Evolutionary conservation across 148 eudicot genomes (phyloP).

Genomic region (Amaranthus hypochondriacus): DNA sequence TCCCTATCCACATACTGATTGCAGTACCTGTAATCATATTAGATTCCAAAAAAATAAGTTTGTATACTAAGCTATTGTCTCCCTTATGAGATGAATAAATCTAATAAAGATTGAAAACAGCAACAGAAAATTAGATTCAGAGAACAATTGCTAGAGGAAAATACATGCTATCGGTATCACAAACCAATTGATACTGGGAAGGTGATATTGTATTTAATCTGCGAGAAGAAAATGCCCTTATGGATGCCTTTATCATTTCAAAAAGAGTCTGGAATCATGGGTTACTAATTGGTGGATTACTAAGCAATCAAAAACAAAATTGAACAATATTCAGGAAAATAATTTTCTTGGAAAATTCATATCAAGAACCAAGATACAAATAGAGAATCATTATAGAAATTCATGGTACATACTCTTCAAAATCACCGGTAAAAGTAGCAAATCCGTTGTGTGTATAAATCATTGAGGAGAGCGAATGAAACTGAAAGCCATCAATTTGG

Average conservation of each 20-base stretch:
- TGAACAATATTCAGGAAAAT: too few relatives aligned
- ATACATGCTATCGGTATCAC: too few relatives aligned
- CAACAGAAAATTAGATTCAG: background rate
- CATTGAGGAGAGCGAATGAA: constrained; percentile 96
- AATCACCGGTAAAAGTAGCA: constrained; percentile 79
- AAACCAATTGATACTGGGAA: too few relatives aligned
- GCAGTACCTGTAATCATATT: constrained; percentile 58
- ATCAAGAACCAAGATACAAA: background rate
- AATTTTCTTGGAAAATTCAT: too few relatives aligned
- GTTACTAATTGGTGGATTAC: too few relatives aligned
- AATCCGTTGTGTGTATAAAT: constrained; percentile 96
- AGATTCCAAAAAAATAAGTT: background rate
- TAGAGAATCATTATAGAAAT: background rate
- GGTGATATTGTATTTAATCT: too few relatives aligned
- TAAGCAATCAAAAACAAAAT: too few relatives aligned
- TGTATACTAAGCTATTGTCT: background rate
- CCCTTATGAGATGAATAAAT: background rate
- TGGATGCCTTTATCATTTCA: background rate
- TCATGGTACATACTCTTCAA: constrained; percentile 77
- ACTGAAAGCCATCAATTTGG: constrained; percentile 89
- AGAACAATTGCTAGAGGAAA: background rate
- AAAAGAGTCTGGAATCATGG: background rate
- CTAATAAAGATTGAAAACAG: background rate
- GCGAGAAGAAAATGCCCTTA: too few relatives aligned
- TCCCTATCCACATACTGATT: constrained; percentile 94